Evolutionary conservation across 441 rosid genomes (phyloP), one percentile per base, ranked within the genome.

Genomic region (Pelargonium australe): DNA sequence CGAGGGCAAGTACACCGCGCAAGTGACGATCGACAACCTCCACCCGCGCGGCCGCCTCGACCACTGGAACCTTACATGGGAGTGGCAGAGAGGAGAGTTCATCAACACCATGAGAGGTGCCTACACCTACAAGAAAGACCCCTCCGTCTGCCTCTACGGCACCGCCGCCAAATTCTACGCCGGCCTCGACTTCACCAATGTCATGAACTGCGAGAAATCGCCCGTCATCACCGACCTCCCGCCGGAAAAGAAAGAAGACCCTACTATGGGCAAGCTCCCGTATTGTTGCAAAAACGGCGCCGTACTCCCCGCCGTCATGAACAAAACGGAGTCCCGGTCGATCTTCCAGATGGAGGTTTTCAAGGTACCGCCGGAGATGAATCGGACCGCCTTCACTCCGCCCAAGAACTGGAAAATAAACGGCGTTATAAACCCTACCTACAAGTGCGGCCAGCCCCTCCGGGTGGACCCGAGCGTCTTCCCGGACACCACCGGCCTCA

Each of bases 311-410:
- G 77, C 77, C 37, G 20, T 43, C 69, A 81, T 84, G 82, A 83
- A 83, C 74, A 75, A 78, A 17, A 77, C 75, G 5, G 82, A 73
- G 76, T 83, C 89, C 57, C 68, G 45, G 0, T 83, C 89, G 0
- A 78, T 72, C 57, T 85, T 85, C 70, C 70, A 41, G 41, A 80
- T 85, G 89, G 84, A 83, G 64, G 89, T 85, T 57, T 79, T 72
- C 68, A 85, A 85, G 68, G 80, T 85, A 83, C 87, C 85, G 2
- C 89, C 89, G 0, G 83, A 82, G 67, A 73, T 83, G 69, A 85
- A 85, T 71, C 66, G 79, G 16, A 77, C 87, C 0, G 67, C 75
- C 31, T 72, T 83, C 10, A 65, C 45, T 16, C 84, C 87, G 1
- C 89, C 89, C 0, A 77, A 72, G 13, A 80, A 82, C 65, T 85